Conservation (phyloP, 2,329 filamentous ascomycete species). For the Beauveria sp. region DNA sequence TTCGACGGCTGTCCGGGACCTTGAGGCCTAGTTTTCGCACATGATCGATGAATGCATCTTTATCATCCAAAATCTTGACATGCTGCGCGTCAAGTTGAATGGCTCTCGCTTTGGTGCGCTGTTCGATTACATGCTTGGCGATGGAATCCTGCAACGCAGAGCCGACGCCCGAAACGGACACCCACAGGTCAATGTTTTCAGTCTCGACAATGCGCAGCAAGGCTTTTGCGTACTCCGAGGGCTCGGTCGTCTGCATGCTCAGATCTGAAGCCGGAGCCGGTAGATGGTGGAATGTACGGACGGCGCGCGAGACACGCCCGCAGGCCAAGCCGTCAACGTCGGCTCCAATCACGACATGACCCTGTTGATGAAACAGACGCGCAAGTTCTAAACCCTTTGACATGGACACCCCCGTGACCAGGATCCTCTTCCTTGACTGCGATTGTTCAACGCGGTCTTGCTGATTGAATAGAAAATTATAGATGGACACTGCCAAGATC, state of each 20-base stretch:
- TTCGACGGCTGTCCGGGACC: constrained; percentile 43
- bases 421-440: constrained; percentile 37
- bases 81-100: constrained; percentile 54
- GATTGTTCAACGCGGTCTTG: not conserved
- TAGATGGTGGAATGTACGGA: constrained; percentile 47
- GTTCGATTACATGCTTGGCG: constrained; percentile 54
- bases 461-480: not conserved
- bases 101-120: constrained; percentile 48
- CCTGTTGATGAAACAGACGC: constrained; percentile 54
- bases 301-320: constrained; percentile 50
- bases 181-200: constrained; percentile 63
- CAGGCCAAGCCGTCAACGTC: constrained; percentile 49
- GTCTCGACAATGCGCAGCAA: constrained; percentile 51
- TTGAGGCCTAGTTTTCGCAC: constrained; percentile 46
- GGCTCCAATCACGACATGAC: constrained; percentile 65
- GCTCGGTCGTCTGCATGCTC: not conserved
- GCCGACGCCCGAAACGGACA: constrained; percentile 63
- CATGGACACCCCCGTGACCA: constrained; percentile 69
- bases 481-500: constrained; percentile 28
- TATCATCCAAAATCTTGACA: constrained; percentile 54
- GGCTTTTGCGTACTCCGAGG: constrained; percentile 40
- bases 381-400: constrained; percentile 61
- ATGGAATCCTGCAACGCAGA: constrained; percentile 59
- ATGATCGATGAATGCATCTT: constrained; percentile 56
- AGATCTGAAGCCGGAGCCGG: constrained; percentile 20